Evolutionary conservation across 176 grass and related monocot genomes (phyloP).

Genomic region (Carex myosuroides): DNA sequence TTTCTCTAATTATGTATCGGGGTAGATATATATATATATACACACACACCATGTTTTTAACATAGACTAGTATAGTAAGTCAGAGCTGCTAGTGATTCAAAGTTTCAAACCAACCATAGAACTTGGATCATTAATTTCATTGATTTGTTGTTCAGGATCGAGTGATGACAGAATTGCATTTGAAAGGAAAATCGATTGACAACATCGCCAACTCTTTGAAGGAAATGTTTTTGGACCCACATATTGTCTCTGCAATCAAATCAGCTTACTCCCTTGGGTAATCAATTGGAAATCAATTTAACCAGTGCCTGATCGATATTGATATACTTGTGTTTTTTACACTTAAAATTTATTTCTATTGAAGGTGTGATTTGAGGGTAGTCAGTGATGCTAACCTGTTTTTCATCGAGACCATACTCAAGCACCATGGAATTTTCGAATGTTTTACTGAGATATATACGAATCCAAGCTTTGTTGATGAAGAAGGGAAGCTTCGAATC

Average conservation of each 20-base stretch:
- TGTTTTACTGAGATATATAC: slow-evolving; percentile 75
- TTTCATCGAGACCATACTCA: slow-evolving; percentile 82
- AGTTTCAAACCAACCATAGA: neutral
- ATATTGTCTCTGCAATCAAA: slow-evolving; percentile 50
- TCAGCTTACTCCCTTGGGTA: slow-evolving; percentile 47
- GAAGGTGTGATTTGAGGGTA: slow-evolving; percentile 68
- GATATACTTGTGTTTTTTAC: neutral
- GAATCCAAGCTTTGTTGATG: slow-evolving; percentile 49
- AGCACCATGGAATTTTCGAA: slow-evolving; percentile 47
- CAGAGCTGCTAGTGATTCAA: neutral
- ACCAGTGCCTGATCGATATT: neutral
- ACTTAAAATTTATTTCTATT: neutral
- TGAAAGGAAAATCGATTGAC: slow-evolving; percentile 39
- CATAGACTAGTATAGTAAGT: too few relatives aligned
- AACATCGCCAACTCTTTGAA: slow-evolving; percentile 54
- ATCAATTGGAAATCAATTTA: neutral
- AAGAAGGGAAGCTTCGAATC: slow-evolving; percentile 58
- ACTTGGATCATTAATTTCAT: neutral
- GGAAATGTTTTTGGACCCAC: slow-evolving; percentile 43
- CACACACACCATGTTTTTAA: neutral
- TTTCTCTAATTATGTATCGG: neutral
- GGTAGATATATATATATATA: neutral
- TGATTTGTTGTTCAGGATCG: slow-evolving; percentile 41
- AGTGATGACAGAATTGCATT: slow-evolving; percentile 76
- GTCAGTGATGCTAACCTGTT: slow-evolving; percentile 78